Conservation (phyloP, 805 yeast species). For the Hanseniaspora meyeri region DNA sequence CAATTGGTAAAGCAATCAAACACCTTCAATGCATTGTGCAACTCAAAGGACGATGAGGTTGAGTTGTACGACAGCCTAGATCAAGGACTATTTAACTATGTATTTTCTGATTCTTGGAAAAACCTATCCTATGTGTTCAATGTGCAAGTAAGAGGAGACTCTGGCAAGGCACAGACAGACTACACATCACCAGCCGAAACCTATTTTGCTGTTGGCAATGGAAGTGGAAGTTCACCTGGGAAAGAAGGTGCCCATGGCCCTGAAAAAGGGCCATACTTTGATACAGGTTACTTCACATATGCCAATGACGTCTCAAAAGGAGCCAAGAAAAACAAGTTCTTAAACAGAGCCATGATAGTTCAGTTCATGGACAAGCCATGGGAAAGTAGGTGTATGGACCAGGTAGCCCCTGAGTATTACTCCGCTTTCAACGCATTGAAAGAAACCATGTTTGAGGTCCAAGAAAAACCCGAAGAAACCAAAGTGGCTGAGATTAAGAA, state of each 20-base stretch:
- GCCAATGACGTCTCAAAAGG: background rate
- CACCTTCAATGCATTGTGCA: background rate
- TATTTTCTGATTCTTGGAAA: constrained; percentile 38
- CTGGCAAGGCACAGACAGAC: background rate
- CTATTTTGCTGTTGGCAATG: background rate
- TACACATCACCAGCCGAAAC: background rate
- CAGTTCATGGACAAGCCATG: constrained; percentile 61
- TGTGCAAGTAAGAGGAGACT: constrained; percentile 40
- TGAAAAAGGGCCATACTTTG: background rate
- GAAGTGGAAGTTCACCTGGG: background rate
- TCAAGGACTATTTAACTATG: constrained; percentile 69
- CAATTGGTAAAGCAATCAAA: background rate
- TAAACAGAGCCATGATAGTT: constrained; percentile 33
- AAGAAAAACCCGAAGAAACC: background rate
- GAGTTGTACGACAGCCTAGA: constrained; percentile 76
- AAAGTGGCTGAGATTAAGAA: background rate
- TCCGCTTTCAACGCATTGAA: background rate
- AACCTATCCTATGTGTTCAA: constrained; percentile 71
- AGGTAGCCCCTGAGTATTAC: constrained; percentile 1
- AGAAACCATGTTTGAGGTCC: background rate
- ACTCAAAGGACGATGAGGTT: background rate
- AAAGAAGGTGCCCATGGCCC: background rate
- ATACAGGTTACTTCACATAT: background rate
- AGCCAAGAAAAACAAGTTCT: constrained; percentile 39
- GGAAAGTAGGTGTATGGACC: constrained; percentile 20